Conservation (phyloP, 2,329 filamentous ascomycete species). For the Aspergillus unguis region DNA sequence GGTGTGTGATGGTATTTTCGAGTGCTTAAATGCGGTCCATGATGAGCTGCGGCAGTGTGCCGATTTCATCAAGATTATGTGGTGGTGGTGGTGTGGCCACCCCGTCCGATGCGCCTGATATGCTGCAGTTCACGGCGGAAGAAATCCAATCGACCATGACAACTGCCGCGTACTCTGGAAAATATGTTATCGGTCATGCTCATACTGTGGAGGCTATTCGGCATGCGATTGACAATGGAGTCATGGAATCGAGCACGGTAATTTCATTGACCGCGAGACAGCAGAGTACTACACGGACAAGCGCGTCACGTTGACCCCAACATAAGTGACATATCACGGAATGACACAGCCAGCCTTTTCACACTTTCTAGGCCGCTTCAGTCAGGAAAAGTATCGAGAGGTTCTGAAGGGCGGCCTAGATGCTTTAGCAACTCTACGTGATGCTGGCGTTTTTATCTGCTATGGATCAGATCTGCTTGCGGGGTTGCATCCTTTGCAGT, state of each 20-base stretch:
- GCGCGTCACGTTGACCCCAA: constrained; percentile 52
- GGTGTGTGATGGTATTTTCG: constrained; percentile 49
- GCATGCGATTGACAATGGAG: constrained; percentile 56
- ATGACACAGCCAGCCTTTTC: constrained; percentile 32
- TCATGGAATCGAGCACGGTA: constrained; percentile 55
- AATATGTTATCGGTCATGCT: constrained; percentile 57
- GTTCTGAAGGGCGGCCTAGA: constrained; percentile 47
- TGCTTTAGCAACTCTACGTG: constrained; percentile 48
- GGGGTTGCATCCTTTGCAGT: constrained; percentile 48
- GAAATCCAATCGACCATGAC: constrained; percentile 55
- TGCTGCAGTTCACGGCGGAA: constrained; percentile 55
- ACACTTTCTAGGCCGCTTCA: constrained; percentile 14
- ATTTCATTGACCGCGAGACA: constrained; percentile 43
- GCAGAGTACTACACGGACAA: constrained; percentile 51
- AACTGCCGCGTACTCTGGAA: constrained; percentile 49
- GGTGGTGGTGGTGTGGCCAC: constrained; percentile 56
- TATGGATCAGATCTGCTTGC: constrained; percentile 56
- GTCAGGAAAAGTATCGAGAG: constrained; percentile 19
- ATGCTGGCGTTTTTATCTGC: constrained; percentile 55
- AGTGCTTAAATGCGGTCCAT: constrained; percentile 51
- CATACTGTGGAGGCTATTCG: constrained; percentile 56
- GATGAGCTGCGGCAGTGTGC: constrained; percentile 56
- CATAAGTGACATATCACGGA: constrained; percentile 52
- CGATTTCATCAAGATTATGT: constrained; percentile 63
- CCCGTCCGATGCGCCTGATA: constrained; percentile 53